These are phyloP conservation scores for Trichosporon coremiiforme DNA, from an alignment of 1,284 basidiomycete genomes.

Conservation along the genomic window DNA sequence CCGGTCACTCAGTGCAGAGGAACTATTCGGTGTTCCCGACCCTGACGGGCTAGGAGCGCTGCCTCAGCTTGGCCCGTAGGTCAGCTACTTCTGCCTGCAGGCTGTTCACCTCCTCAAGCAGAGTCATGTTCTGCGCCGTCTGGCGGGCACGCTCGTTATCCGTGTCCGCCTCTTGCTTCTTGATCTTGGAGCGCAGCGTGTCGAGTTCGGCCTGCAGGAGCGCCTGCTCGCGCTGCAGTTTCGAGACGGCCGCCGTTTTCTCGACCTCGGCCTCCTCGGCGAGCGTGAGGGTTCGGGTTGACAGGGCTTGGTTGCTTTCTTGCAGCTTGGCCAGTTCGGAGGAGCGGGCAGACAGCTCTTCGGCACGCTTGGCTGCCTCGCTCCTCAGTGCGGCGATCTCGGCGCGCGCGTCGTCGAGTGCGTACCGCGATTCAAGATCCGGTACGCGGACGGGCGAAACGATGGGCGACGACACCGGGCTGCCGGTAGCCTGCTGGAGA, in stretches of 20 bases:
- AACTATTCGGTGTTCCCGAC: neutral
- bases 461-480: neutral
- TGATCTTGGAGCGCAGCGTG: constrained; percentile 38
- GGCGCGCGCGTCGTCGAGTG: constrained; percentile 21
- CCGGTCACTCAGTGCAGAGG: constrained; percentile 9
- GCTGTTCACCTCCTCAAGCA: constrained; percentile 57
- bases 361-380: neutral
- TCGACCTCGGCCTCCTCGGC: constrained; percentile 69
- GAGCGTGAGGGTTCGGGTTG: constrained; percentile 68
- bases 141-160: constrained; percentile 49
- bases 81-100: constrained; percentile 54
- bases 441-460: neutral
- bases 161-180: constrained; percentile 42
- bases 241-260: constrained; percentile 27
- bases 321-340: constrained; percentile 71
- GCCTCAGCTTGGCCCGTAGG: constrained; percentile 48
- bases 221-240: neutral
- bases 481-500: neutral
- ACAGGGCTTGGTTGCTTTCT: constrained; percentile 74
- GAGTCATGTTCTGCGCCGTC: constrained; percentile 51
- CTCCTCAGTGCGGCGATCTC: neutral
- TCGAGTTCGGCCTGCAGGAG: constrained; percentile 47
- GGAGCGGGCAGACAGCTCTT: constrained; percentile 66
- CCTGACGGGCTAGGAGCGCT: neutral
- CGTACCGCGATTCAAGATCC: neutral